Conservation (phyloP, 1,284 basidiomycete species). For the Phellinidium pouzarii region DNA sequence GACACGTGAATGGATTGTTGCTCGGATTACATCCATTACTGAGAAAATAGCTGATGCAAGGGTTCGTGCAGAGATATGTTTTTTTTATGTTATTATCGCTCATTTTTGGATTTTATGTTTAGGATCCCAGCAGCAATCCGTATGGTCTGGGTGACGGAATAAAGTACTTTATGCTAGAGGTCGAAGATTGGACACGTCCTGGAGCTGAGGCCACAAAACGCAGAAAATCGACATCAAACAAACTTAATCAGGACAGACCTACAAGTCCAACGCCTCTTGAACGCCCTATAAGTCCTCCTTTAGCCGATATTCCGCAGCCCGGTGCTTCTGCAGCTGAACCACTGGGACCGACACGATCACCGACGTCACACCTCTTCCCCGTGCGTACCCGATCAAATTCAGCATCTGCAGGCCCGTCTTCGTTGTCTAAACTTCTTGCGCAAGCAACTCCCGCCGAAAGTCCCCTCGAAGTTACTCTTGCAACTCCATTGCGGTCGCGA, state of each 20-base stretch:
- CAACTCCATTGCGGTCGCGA: slow-evolving; percentile 11
- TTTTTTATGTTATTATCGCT: slow-evolving; percentile 18
- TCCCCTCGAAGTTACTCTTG: slow-evolving; percentile 16
- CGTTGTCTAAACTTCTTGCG: slow-evolving; percentile 16
- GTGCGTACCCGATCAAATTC: slow-evolving; percentile 19
- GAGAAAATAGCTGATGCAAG: slow-evolving; percentile 78
- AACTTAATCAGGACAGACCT: slow-evolving; percentile 22
- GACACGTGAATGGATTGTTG: slow-evolving; percentile 90
- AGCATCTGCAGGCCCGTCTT: slow-evolving; percentile 18
- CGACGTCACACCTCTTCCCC: slow-evolving; percentile 19
- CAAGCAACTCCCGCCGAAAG: slow-evolving; percentile 15
- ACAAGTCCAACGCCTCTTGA: slow-evolving; percentile 19
- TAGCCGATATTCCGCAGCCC: slow-evolving; percentile 9
- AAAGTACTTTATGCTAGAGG: slow-evolving; percentile 89
- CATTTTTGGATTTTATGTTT: slow-evolving; percentile 6
- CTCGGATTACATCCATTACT: slow-evolving; percentile 82
- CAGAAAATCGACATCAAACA: slow-evolving; percentile 41
- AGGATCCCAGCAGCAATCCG: slow-evolving; percentile 70
- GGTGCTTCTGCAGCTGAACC: slow-evolving; percentile 17
- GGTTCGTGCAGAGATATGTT: slow-evolving; percentile 37
- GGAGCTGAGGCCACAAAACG: slow-evolving; percentile 49
- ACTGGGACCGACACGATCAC: slow-evolving; percentile 17
- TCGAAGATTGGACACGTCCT: slow-evolving; percentile 86
- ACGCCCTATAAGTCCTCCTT: slow-evolving; percentile 18
- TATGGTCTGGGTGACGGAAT: slow-evolving; percentile 85